These are phyloP conservation scores for Podila minutissima DNA, from an alignment of 192 early-diverging fungal species.

Conservation along the genomic window DNA sequence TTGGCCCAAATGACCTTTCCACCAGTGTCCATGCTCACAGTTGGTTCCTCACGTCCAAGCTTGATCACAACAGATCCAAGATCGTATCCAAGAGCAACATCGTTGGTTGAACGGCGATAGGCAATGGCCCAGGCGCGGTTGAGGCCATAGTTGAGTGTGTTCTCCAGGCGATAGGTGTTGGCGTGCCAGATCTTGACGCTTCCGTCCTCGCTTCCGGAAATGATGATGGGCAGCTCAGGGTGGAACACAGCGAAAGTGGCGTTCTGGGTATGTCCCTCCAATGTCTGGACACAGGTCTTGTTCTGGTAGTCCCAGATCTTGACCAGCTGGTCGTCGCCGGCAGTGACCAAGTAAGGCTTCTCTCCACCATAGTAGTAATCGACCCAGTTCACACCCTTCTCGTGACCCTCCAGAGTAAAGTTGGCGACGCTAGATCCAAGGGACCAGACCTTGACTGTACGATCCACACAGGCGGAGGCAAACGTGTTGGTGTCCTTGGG, in stretches of 20 bases:
- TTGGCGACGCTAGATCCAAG: constrained; percentile 95
- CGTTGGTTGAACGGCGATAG: constrained; percentile 88
- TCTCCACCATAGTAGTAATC: constrained; percentile 99
- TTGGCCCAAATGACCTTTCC: constrained; percentile 99
- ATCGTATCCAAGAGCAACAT: constrained; percentile 96
- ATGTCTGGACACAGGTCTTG: constrained; percentile 98
- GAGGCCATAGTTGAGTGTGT: constrained; percentile 97
- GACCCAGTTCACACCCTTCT: constrained; percentile 97
- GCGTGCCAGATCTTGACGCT: constrained; percentile 97
- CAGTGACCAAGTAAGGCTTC: constrained; percentile 96
- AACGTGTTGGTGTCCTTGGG: constrained; percentile 99
- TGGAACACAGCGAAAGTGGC: constrained; percentile 92
- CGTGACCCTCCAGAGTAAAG: constrained; percentile 97
- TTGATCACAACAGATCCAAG: constrained; percentile 96
- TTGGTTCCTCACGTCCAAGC: constrained; percentile 95
- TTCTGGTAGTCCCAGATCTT: constrained; percentile 99
- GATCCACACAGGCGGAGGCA: constrained; percentile 97
- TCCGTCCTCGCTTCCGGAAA: constrained; percentile 96
- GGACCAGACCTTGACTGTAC: constrained; percentile 98
- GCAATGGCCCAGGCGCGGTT: constrained; percentile 96
- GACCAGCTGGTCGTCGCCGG: constrained; percentile 93
- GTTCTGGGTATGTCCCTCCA: constrained; percentile 98
- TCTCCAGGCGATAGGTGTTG: constrained; percentile 96
- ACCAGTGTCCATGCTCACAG: constrained; percentile 94
- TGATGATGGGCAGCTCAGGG: constrained; percentile 95